Conservation (phyloP, 768 basidiomycete species). For the Guyanaporus albipodus region DNA sequence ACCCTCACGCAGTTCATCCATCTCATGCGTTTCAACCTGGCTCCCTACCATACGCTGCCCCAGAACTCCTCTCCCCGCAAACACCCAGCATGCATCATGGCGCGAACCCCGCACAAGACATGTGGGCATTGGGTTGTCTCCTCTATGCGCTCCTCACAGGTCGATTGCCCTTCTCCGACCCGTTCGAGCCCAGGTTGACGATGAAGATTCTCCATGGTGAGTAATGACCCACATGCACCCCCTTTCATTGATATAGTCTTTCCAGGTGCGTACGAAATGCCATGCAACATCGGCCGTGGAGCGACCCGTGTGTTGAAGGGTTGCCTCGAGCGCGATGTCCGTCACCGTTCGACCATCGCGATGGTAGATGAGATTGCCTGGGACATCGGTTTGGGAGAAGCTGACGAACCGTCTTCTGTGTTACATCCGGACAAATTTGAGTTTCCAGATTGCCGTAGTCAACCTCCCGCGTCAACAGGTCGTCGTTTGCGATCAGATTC, state of each 20-base stretch:
- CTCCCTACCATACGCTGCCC: slow-evolving; percentile 87
- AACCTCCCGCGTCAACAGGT: slow-evolving; percentile 13
- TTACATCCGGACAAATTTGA: slow-evolving; percentile 28
- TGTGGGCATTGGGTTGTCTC: slow-evolving; percentile 94
- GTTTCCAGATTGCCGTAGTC: slow-evolving; percentile 18
- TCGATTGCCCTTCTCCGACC: slow-evolving; percentile 80
- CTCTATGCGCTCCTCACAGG: slow-evolving; percentile 84
- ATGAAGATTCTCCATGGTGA: slow-evolving; percentile 87
- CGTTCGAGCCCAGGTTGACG: slow-evolving; percentile 87
- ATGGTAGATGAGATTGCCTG: slow-evolving; percentile 79
- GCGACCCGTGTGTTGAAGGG: slow-evolving; percentile 71
- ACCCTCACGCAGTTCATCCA: slow-evolving; percentile 29
- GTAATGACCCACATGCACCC: slow-evolving; percentile 23
- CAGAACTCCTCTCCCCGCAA: slow-evolving; percentile 75
- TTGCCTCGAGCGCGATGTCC: slow-evolving; percentile 65
- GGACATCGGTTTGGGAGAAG: slow-evolving; percentile 70
- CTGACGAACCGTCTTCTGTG: slow-evolving; percentile 33
- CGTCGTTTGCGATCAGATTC: slow-evolving; percentile 24
- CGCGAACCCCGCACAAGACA: slow-evolving; percentile 74
- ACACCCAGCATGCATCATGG: slow-evolving; percentile 33
- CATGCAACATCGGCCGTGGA: slow-evolving; percentile 51
- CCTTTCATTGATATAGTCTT: slow-evolving; percentile 7
- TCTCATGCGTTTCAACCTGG: slow-evolving; percentile 60
- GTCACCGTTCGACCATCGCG: slow-evolving; percentile 72
- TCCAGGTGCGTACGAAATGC: slow-evolving; percentile 61